These are phyloP conservation scores for Cerioporus squamosus DNA, from an alignment of 1,284 basidiomycete species.

Conservation along the genomic window DNA sequence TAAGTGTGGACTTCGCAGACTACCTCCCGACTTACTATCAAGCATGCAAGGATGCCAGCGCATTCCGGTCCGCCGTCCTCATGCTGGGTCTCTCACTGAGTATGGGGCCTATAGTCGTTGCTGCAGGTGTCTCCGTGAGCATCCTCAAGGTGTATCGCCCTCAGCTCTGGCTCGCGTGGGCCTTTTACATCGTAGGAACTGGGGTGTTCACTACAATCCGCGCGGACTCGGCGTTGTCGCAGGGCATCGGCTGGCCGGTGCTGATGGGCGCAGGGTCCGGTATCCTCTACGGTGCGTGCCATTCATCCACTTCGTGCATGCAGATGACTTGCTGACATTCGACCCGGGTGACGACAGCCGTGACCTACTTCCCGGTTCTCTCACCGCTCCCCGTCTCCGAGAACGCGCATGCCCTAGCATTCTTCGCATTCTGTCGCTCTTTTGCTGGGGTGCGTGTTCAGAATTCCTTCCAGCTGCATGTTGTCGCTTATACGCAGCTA, in stretches of 20 bases:
- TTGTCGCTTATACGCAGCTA: too few species aligned
- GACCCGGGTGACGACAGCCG: background rate
- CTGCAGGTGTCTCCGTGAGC: constrained; percentile 34
- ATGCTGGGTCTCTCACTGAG: constrained; percentile 35
- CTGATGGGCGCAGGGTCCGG: background rate
- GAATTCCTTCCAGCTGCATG: background rate
- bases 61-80: constrained; percentile 46
- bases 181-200: constrained; percentile 36
- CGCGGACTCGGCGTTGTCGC: background rate
- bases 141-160: constrained; percentile 37
- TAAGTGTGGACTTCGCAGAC: constrained; percentile 10
- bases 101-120: constrained; percentile 35
- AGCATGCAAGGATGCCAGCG: constrained; percentile 44
- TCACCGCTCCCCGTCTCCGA: constrained; percentile 36
- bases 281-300: background rate
- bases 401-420: constrained; percentile 36
- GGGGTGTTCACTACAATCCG: constrained; percentile 37
- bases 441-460: constrained; percentile 26
- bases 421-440: constrained; percentile 38
- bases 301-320: too few species aligned
- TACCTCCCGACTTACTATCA: constrained; percentile 47
- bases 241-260: background rate
- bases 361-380: constrained; percentile 37
- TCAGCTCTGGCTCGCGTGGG: constrained; percentile 44
- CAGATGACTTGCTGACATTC: too few species aligned